These are phyloP conservation scores for Pseudocercospora eumusae DNA, from an alignment of 2,329 filamentous ascomycete genomes.

Conservation along the genomic window DNA sequence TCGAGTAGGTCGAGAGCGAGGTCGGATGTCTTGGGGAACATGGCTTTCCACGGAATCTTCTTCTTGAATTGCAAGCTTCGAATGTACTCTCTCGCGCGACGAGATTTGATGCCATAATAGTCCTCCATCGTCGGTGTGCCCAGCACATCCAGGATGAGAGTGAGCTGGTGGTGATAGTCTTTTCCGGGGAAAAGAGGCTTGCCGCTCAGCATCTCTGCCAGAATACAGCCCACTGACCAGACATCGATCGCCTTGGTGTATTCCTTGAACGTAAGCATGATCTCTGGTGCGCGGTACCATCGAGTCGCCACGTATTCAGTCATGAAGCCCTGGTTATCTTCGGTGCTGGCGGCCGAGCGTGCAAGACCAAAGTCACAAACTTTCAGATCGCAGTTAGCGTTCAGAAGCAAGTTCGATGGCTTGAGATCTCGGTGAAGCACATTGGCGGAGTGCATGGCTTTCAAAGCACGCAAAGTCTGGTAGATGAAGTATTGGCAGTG, in stretches of 20 bases:
- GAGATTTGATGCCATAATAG: conserved; percentile 99
- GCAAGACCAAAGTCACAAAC: conserved; percentile 98
- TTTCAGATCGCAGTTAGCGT: conserved; percentile 98
- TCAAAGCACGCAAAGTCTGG: conserved; percentile 93
- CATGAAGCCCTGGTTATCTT: conserved; percentile 99
- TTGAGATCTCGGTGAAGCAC: conserved; percentile 97
- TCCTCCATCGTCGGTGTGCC: conserved; percentile 99
- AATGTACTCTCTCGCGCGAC: conserved; percentile 95
- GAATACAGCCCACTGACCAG: conserved; percentile 97
- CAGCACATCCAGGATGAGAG: conserved; percentile 92
- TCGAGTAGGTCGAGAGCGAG: conserved; percentile 90
- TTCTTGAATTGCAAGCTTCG: conserved; percentile 98
- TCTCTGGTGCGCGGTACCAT: conserved; percentile 98
- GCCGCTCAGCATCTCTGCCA: conserved; percentile 97
- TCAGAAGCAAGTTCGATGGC: conserved; percentile 92
- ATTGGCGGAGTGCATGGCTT: conserved; percentile 99
- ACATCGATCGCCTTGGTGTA: conserved; percentile 99
- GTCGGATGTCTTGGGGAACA: conserved; percentile 99
- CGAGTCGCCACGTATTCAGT: conserved; percentile 99
- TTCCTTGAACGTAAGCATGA: conserved; percentile 99
- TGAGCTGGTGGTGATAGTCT: conserved; percentile 98
- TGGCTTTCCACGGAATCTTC: conserved; percentile 95
- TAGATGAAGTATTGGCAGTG: conserved; percentile 99
- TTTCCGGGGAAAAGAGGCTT: conserved; percentile 98
- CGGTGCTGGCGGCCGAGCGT: conserved; percentile 87